Conservation (phyloP, 306 rosid species). For the Pterocarpus macrocarpus region DNA sequence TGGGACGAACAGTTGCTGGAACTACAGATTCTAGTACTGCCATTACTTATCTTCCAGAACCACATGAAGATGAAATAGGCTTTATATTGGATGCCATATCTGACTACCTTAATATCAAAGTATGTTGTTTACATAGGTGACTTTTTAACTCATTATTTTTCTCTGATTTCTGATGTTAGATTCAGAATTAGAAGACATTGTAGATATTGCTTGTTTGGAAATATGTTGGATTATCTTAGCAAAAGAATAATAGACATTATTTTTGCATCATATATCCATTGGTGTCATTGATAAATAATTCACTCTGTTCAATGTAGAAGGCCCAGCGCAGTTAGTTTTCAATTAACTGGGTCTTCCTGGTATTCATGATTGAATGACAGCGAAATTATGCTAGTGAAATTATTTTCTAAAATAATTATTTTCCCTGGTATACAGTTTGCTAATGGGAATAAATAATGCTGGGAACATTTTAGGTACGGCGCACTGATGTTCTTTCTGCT, state of each 20-base stretch:
- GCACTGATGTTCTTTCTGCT: constrained; percentile 94
- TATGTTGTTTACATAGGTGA: constrained; percentile 51
- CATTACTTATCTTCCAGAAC: constrained; percentile 92
- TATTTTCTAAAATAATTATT: constrained; percentile 7
- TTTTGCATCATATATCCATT: constrained; percentile 28
- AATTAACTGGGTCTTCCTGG: neutral
- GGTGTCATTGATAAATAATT: constrained; percentile 26
- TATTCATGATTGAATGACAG: constrained; percentile 24
- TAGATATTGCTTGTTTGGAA: constrained; percentile 45
- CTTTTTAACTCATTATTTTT: neutral
- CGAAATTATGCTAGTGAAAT: constrained; percentile 25
- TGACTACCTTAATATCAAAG: constrained; percentile 95
- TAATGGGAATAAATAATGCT: constrained; percentile 46
- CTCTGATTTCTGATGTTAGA: constrained; percentile 33
- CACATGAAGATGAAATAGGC: constrained; percentile 95
- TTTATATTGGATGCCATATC: constrained; percentile 95
- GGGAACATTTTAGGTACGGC: constrained; percentile 79
- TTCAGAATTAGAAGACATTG: constrained; percentile 30
- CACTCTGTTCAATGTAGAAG: constrained; percentile 1
- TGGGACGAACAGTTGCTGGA: constrained; percentile 98
- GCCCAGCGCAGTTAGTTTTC: no score
- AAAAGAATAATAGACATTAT: neutral
- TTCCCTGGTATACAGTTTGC: constrained; percentile 34
- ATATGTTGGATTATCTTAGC: constrained; percentile 12
- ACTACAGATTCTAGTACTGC: constrained; percentile 92